These are phyloP conservation scores for Cryptococcus wingfieldii DNA, from an alignment of 1,284 basidiomycete genomes.

Conservation along the genomic window DNA sequence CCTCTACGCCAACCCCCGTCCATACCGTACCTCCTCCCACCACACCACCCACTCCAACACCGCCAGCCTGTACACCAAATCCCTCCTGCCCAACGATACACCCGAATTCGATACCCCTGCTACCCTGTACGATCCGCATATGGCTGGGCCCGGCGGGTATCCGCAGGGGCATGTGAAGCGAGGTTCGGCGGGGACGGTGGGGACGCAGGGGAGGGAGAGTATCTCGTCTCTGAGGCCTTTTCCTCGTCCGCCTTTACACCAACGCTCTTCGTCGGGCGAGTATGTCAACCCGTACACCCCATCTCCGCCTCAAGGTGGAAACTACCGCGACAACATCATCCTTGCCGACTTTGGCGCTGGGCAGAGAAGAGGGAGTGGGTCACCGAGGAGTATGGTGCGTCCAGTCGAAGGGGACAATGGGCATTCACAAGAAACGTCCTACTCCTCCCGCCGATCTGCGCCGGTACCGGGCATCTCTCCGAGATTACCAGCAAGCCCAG, in stretches of 20 bases:
- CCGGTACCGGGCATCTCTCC: neutral
- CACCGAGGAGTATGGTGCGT: neutral
- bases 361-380: neutral
- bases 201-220: neutral
- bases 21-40: slow-evolving; percentile 1
- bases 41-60: neutral
- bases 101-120: slow-evolving; percentile 19
- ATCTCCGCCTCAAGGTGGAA: neutral
- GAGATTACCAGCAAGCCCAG: neutral
- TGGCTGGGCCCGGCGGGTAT: slow-evolving; percentile 6
- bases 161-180: slow-evolving; percentile 1
- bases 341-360: slow-evolving; percentile 2
- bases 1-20: slow-evolving; percentile 15
- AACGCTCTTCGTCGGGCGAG: neutral
- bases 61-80: slow-evolving; percentile 6
- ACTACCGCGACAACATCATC: slow-evolving; percentile 5
- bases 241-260: neutral
- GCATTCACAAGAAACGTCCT: neutral
- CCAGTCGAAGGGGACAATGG: neutral
- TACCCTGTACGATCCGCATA: slow-evolving; percentile 16
- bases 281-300: neutral
- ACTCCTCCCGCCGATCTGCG: neutral
- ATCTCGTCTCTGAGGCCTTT: neutral
- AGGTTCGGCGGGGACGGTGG: neutral
- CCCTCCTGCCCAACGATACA: slow-evolving; percentile 7